Evolutionary conservation across 345 rosid genomes (phyloP), one percentile per base, ranked within the genome.

Genomic region (Eucalyptus grandis): DNA sequence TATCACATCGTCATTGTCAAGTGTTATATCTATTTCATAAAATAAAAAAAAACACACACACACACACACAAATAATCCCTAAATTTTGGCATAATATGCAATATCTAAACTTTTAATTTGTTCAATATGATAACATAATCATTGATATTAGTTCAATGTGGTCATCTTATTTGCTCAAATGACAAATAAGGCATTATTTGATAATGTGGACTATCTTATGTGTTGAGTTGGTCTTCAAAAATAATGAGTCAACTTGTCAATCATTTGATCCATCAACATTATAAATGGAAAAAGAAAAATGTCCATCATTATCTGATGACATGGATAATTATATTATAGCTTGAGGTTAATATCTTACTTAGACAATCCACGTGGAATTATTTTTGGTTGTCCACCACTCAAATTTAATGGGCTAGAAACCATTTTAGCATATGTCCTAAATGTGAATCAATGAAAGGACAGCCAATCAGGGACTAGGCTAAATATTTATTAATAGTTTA

Each of bases 91-190:
- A 5, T 3, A 72, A 19, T 19, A 3, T 10, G 2, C 1, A 37
- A 72, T 19, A 3, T 3, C 1, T 17, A 34, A 3, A 34, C 0
- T 69, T 69, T 34, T 34, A 69, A 34, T 34, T 69, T 69, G 4
- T 34, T 69, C 3, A 72, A 72, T 72, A 37, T 15, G 2, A 0
- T 72, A 4, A 9, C 0, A 19, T 0, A 17, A 37, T 13, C 22
- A 37, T 6, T 30, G 3, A 4, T 65, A 14, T 65, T 65, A 65
- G 0, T 65, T 65, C 14, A 11, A 72, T 72, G 27, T 21, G 12
- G 27, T 72, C 77, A 7, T n/a, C 8, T 2, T 6, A 7, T 14
- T 65, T 7, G 37, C 21, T n/a, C 10, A 65, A 65, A 65, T 65
- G 77, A n/a, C 5, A 65, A 14, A 65, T 14, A 8, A 65, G 17